Evolutionary conservation across 805 yeast species (phyloP), one percentile per base, ranked within the genome.

Genomic region (Sugiyamaella smithiae): DNA sequence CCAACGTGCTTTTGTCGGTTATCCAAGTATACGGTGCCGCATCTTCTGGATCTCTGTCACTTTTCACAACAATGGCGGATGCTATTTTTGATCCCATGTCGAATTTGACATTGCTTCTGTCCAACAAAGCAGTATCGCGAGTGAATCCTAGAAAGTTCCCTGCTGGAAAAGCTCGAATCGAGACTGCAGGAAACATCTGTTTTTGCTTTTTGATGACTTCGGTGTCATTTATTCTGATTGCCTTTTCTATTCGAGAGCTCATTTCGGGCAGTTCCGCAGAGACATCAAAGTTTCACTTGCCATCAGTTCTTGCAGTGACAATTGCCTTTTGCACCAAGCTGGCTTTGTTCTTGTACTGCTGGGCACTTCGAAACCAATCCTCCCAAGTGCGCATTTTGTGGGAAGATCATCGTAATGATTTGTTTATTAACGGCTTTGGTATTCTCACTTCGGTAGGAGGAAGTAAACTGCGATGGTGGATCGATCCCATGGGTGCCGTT

Each of bases 1-100:
- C 52, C 20, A 49, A 49, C 24, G 7, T 49, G 20, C 8, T 49
- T 23, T 20, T 49, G 42, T 28, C 50, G 17, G 50, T 33, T 9
- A 35, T 49, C 35, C 52, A 49, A 41, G 11, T 49, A 17, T 49
- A 49, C 31, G 52, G 46, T 22, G 52, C 50, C 31, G 31, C 40
- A 9, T 17, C 52, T 3, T 49, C 52, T n/a, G 52, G 52, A 12
- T 49, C 52, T n/a, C 50, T 49, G 24, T 49, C 52, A 9, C 45
- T 49, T 24, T 46, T 49, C 41, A 46, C 52, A 14, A 49, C 52
- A 5, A 49, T 49, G 52, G 52, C 52, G 9, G 52, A 49, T 23
- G 40, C 52, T 11, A 28, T 49, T 12, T 49, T 49, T 25, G 52
- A 49, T 31, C 52, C 52, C 24, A 17, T 49, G 36, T 46, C 50